phyloP scores from a whole-genome alignment of 805 yeast species.

The Metschnikowia matae region DNA sequence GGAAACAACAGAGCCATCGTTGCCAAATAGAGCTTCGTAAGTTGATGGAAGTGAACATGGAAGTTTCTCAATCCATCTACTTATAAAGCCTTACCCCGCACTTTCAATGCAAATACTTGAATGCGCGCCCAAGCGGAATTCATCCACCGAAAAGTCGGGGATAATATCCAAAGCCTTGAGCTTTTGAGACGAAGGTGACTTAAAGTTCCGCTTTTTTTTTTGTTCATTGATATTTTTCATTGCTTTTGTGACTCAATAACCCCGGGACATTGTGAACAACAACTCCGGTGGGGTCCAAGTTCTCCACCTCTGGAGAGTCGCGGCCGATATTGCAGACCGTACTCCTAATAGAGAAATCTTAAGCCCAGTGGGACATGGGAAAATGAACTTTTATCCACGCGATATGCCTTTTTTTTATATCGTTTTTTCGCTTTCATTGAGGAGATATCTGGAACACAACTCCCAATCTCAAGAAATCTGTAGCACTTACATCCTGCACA shows the following conservation, averaged over 20 bases:
- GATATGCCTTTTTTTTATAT: neutral
- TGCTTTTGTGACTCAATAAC: neutral
- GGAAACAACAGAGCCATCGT: constrained; percentile 10
- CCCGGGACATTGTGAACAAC: neutral
- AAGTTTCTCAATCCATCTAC: neutral
- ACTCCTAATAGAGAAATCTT: neutral
- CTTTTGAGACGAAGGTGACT: neutral
- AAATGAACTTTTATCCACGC: neutral
- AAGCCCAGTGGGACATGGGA: neutral
- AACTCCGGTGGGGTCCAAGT: neutral
- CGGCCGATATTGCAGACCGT: neutral
- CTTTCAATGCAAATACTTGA: neutral
- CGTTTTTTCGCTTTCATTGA: neutral
- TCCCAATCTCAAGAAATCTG: neutral
- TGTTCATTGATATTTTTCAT: no score
- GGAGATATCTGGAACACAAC: neutral
- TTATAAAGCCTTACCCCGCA: constrained; percentile 2
- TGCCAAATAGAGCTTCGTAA: neutral
- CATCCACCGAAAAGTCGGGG: neutral
- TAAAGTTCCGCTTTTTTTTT: no score
- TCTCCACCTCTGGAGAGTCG: neutral
- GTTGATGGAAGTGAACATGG: neutral
- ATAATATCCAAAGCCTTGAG: neutral
- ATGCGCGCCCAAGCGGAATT: neutral
- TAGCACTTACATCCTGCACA: neutral